These are phyloP conservation scores for Wallacemonas collosoma DNA, from an alignment of 208 protist species.

Conservation along the genomic window DNA sequence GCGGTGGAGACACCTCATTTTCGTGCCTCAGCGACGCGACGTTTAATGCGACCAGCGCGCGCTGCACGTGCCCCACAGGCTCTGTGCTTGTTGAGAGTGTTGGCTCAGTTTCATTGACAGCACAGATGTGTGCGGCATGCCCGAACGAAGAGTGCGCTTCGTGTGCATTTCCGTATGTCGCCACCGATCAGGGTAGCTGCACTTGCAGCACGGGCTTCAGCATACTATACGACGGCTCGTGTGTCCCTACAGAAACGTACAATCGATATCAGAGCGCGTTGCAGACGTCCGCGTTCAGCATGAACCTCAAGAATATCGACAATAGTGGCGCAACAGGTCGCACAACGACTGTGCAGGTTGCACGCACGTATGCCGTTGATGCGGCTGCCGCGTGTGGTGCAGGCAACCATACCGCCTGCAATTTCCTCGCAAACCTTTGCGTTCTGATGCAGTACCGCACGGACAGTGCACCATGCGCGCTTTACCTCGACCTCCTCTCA, in stretches of 20 bases:
- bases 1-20: slow-evolving; percentile 41
- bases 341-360: slow-evolving; percentile 18
- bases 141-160: slow-evolving; percentile 24
- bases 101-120: slow-evolving; percentile 29
- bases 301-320: slow-evolving; percentile 50
- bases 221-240: slow-evolving; percentile 61
- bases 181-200: slow-evolving; percentile 17
- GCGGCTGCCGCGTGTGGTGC: slow-evolving; percentile 45
- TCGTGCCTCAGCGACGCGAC: slow-evolving; percentile 31
- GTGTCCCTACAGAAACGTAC: slow-evolving; percentile 37
- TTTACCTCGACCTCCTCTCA: slow-evolving; percentile 51
- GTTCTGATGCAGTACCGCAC: slow-evolving; percentile 62
- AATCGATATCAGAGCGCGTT: slow-evolving; percentile 21
- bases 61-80: slow-evolving; percentile 42
- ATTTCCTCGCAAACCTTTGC: slow-evolving; percentile 78
- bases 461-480: slow-evolving; percentile 48
- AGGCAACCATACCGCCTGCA: slow-evolving; percentile 57
- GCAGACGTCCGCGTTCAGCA: slow-evolving; percentile 18
- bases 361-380: slow-evolving; percentile 36
- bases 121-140: slow-evolving; percentile 54
- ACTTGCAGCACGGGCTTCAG: slow-evolving; percentile 45
- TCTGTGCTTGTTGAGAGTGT: slow-evolving; percentile 41
- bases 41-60: slow-evolving; percentile 24
- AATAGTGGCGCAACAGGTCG: slow-evolving; percentile 30
- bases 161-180: slow-evolving; percentile 44